These are phyloP conservation scores for Lactarius trivialis DNA, from an alignment of 768 basidiomycete genomes.

Conservation along the genomic window DNA sequence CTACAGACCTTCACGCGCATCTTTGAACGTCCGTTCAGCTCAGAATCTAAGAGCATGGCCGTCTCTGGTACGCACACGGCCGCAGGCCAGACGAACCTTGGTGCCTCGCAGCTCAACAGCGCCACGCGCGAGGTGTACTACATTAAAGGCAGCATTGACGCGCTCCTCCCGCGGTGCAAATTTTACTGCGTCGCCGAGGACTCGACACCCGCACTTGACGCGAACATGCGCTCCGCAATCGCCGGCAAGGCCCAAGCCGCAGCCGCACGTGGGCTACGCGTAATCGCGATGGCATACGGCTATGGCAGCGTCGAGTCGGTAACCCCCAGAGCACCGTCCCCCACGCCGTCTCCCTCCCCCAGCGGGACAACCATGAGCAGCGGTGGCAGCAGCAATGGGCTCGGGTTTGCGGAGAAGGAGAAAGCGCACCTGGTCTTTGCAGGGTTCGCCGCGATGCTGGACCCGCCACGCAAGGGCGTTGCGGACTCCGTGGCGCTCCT, in stretches of 20 bases:
- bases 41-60: constrained; percentile 91
- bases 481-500: constrained; percentile 78
- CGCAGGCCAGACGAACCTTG: constrained; percentile 22
- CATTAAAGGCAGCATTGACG: constrained; percentile 89
- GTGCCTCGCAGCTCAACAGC: constrained; percentile 26
- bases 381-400: neutral
- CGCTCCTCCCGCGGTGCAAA: constrained; percentile 77
- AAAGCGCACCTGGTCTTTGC: constrained; percentile 67
- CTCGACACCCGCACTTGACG: constrained; percentile 78
- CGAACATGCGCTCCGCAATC: constrained; percentile 60
- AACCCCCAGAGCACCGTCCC: constrained; percentile 19
- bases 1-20: constrained; percentile 57
- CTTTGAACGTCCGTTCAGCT: constrained; percentile 86
- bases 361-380: constrained; percentile 26
- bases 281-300: constrained; percentile 90
- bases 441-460: constrained; percentile 92
- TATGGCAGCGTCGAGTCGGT: constrained; percentile 49
- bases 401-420: constrained; percentile 29
- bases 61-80: constrained; percentile 67
- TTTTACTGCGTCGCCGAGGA: constrained; percentile 86
- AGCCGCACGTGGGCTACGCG: constrained; percentile 71
- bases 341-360: constrained; percentile 25
- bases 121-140: constrained; percentile 70
- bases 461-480: constrained; percentile 92
- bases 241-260: constrained; percentile 62